Evolutionary conservation across 1,139 yeast genomes (phyloP), one percentile per base, ranked within the genome.

Genomic region (Zhuliangozyma parablackwelliae): DNA sequence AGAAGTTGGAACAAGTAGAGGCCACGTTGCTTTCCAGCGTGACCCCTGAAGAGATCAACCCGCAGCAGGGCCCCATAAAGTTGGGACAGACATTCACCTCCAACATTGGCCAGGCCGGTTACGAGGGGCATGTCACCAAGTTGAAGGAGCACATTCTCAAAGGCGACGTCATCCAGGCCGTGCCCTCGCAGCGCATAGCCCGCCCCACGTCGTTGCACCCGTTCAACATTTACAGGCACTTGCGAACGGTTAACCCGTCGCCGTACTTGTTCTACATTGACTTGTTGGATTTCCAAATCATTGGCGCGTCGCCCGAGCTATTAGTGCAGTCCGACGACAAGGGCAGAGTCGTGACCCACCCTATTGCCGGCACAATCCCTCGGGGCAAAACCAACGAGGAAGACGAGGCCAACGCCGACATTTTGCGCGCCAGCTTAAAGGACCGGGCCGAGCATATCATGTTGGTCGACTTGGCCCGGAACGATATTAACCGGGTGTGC

Each of bases 361-460:
- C 98, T 23, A 92, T 92, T 57, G 98, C 98, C 1, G 98, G 98
- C 36, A 92, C 98, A 3, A 85, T 92, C 40, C 78, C 72, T 51
- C 79, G 98, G 56, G 98, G 98, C 38, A 76, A 78, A 53, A 88
- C 97, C 9, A 70, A 81, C 20, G 95, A 88, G 51, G 97, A 92
- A 59, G 98, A 92, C 55, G 96, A 90, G 53, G 67, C 65, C 43
- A 73, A 89, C 40, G 97, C 97, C 4, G 71, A 72, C 21, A 78
- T 78, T 39, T 75, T 92, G 48, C 72, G 87, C 50, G 64, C 80
- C n/a, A 85, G 95, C 12, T 65, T 82, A 45, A 92, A 92, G 58
- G 98, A 92, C 60, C 77, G 97, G 37, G 97, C 98, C 1, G 98
- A 92, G 63, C 98, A 92, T 60, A 94, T 92, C 41, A 92, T 92